Evolutionary conservation across 352 stramenopile species (phyloP), one percentile per base, ranked within the genome.

Genomic region (Thalassiosira mediterranea): DNA sequence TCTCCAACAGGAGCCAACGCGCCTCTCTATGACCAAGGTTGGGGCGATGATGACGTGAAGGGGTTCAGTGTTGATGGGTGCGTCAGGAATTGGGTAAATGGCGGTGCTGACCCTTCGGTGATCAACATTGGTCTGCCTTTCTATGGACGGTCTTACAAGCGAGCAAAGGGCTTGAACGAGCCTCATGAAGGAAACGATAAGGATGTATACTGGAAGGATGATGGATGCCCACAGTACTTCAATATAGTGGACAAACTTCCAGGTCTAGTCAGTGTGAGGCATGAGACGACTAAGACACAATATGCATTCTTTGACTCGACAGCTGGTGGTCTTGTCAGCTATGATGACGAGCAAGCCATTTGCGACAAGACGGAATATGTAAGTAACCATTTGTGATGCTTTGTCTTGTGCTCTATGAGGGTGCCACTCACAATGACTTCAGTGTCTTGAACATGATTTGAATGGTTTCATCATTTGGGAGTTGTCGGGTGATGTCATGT

Each of bases 341-440:
- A 74, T 47, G 72, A 81, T 31, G 72, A 81, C 28, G 56, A 77
- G 23, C 37, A 23, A 47, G 65, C 72, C 25, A 77, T 81, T 23
- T 81, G 72, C 54, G 66, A 77, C 34, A 81, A 81, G 58, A 68
- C 58, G 0, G 37, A 81, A 26, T 81, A 81, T 51, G 66, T 38
- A 5, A 26, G 56, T 13, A 48, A 73, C 26, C 21, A 81, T 44
- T 34, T 38, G n/a, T n/a, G n/a, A n/a, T n/a, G n/a, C n/a, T n/a
- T n/a, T n/a, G n/a, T n/a, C n/a, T n/a, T n/a, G n/a, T n/a, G n/a
- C n/a, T n/a, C n/a, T n/a, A n/a, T n/a, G n/a, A n/a, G n/a, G n/a
- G n/a, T n/a, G n/a, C n/a, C n/a, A n/a, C n/a, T n/a, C n/a, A n/a
- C n/a, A n/a, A n/a, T n/a, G n/a, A n/a, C n/a, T n/a, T n/a, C n/a